phyloP scores from a whole-genome alignment of 148 eudicot species.

The Limonium bicolor region DNA sequence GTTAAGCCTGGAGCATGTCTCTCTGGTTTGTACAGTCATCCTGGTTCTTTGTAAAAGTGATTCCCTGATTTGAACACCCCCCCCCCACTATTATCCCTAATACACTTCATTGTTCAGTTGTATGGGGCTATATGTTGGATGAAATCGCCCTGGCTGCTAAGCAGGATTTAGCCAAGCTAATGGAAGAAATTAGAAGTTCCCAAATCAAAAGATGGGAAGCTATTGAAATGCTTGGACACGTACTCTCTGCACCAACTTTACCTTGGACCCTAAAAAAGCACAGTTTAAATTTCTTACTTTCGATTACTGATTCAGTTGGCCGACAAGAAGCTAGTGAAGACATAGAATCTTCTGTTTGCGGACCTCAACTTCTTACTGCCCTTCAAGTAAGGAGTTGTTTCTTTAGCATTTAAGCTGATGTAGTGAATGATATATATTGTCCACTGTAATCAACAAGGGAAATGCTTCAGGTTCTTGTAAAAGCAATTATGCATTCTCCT shows the following conservation, averaged over 20 bases:
- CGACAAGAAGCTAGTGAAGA: constrained; percentile 19
- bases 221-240: constrained; percentile 41
- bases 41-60: background rate
- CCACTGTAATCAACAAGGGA: constrained; percentile 15
- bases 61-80: too few species aligned
- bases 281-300: constrained; percentile 47
- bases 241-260: constrained; percentile 30
- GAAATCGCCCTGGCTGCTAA: constrained; percentile 40
- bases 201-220: constrained; percentile 70
- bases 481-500: constrained; percentile 65
- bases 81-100: too few species aligned
- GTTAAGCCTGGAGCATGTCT: constrained; percentile 75
- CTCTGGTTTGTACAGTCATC: constrained; percentile 32
- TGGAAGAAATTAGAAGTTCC: constrained; percentile 34
- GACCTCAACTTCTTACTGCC: constrained; percentile 35
- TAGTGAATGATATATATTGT: background rate
- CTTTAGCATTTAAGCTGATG: background rate
- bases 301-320: constrained; percentile 26
- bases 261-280: constrained; percentile 61
- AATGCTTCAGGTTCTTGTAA: constrained; percentile 47
- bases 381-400: constrained; percentile 64
- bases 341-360: constrained; percentile 20
- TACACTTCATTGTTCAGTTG: constrained; percentile 30
- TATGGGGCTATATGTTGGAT: constrained; percentile 66
- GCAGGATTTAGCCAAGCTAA: constrained; percentile 35